These are phyloP conservation scores for Spizellomyces sp. DNA, from an alignment of 192 early-diverging fungal genomes.

Conservation along the genomic window DNA sequence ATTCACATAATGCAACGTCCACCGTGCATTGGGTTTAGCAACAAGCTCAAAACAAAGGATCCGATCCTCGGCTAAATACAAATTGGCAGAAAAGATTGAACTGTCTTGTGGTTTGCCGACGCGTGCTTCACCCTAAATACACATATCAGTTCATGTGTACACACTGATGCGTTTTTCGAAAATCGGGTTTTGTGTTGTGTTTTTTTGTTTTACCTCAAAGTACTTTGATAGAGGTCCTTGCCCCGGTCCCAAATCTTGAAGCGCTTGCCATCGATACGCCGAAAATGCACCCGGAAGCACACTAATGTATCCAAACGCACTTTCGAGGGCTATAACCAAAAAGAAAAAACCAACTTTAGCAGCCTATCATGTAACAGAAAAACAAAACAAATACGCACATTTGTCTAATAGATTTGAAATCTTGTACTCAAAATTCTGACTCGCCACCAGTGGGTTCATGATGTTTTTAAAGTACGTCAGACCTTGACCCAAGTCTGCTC, in stretches of 20 bases:
- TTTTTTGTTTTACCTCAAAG: constrained; percentile 59
- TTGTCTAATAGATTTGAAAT: constrained; percentile 59
- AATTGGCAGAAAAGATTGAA: constrained; percentile 74
- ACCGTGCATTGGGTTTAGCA: constrained; percentile 66
- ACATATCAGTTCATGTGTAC: constrained; percentile 25
- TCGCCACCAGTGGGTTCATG: constrained; percentile 67
- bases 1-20: constrained; percentile 75
- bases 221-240: constrained; percentile 73
- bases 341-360: neutral
- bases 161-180: constrained; percentile 11
- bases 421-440: constrained; percentile 81
- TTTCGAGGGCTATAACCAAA: constrained; percentile 55
- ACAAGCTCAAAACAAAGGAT: constrained; percentile 86
- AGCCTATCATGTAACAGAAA: neutral
- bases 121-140: constrained; percentile 34
- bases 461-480: constrained; percentile 48
- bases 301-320: constrained; percentile 91
- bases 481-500: constrained; percentile 74
- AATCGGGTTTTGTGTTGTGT: constrained; percentile 16
- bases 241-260: constrained; percentile 63
- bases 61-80: constrained; percentile 78
- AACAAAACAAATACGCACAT: constrained; percentile 1
- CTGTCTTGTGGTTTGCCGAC: constrained; percentile 39
- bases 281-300: constrained; percentile 90
- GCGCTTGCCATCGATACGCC: constrained; percentile 76